These are phyloP conservation scores for Chrysanthemum seticuspe DNA, from an alignment of 129 eudicot species.

Conservation along the genomic window DNA sequence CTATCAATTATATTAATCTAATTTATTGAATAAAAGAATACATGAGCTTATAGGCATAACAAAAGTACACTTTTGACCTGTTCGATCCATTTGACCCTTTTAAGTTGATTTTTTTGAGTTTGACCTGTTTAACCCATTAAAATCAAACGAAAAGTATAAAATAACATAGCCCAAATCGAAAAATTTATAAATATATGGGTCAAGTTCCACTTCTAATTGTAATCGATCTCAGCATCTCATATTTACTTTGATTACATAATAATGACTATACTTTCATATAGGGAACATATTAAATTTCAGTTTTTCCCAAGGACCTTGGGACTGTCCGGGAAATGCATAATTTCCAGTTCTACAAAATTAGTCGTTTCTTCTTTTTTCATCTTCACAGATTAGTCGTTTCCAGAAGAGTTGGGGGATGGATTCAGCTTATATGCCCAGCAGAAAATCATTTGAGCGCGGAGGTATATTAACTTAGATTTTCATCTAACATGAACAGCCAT, in stretches of 20 bases:
- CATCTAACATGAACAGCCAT: neutral
- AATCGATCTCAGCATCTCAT: neutral
- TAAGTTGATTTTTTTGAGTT: neutral
- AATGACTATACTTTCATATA: neutral
- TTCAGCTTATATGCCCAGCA: constrained; percentile 92
- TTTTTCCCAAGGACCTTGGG: neutral
- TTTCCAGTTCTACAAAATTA: neutral
- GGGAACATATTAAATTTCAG: neutral
- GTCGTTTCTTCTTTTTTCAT: neutral
- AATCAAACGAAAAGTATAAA: no score
- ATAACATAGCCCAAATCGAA: neutral
- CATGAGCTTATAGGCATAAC: no score
- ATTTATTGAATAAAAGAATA: no score
- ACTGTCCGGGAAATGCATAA: neutral
- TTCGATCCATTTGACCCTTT: neutral
- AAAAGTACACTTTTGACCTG: neutral
- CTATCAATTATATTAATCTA: no score
- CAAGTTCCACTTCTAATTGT: neutral
- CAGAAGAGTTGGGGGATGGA: constrained; percentile 99
- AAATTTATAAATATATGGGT: neutral
- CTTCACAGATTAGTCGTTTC: constrained; percentile 70
- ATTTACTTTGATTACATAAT: neutral
- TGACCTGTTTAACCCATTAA: neutral
- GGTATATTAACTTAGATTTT: constrained; percentile 40
- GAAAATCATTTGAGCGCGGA: constrained; percentile 96